Percentiles rank a stretch among this genome's conserved stretches.
phyloP scores from a whole-genome alignment of 208 protist genomes.

The Acanthamoeba triangularis region DNA sequence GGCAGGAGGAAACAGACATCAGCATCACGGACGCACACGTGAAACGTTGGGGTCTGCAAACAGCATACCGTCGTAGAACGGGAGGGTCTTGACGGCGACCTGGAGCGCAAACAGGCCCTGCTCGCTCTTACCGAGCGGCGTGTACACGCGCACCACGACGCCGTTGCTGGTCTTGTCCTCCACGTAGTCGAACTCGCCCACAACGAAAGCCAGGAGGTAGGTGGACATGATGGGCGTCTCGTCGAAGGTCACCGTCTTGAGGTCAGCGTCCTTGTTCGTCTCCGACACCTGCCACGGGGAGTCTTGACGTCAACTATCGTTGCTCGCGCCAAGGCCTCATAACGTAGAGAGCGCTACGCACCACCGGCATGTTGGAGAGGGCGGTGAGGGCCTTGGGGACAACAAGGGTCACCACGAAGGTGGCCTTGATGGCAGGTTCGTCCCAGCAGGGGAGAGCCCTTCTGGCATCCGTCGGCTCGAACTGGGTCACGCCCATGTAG shows the following conservation, averaged over 20 bases:
- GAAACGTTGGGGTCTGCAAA: background rate
- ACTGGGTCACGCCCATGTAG: slow-evolving; percentile 84
- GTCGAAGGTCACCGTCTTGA: slow-evolving; percentile 85
- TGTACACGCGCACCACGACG: slow-evolving; percentile 88
- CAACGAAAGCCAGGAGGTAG: slow-evolving; percentile 95
- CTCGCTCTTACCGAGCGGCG: slow-evolving; percentile 85
- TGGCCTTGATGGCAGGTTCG: slow-evolving; percentile 92
- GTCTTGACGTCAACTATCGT: background rate
- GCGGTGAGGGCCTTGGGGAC: background rate
- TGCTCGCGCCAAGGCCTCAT: background rate
- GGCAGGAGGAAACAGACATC: background rate
- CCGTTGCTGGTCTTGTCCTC: slow-evolving; percentile 85
- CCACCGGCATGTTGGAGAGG: background rate
- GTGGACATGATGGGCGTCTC: slow-evolving; percentile 93
- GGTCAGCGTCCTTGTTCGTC: slow-evolving; percentile 48
- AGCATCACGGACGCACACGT: background rate
- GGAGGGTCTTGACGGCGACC: slow-evolving; percentile 86
- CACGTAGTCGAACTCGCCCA: slow-evolving; percentile 95
- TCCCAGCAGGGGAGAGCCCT: slow-evolving; percentile 90
- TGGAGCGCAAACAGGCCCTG: slow-evolving; percentile 94
- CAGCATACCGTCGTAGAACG: background rate
- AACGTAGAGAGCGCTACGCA: slow-evolving; percentile 90
- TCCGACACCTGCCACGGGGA: background rate
- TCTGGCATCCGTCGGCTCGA: slow-evolving; percentile 84
- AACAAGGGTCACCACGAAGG: slow-evolving; percentile 95